Conservation (phyloP, 2,329 filamentous ascomycete genomes). For the Fusarium odoratissimum region DNA sequence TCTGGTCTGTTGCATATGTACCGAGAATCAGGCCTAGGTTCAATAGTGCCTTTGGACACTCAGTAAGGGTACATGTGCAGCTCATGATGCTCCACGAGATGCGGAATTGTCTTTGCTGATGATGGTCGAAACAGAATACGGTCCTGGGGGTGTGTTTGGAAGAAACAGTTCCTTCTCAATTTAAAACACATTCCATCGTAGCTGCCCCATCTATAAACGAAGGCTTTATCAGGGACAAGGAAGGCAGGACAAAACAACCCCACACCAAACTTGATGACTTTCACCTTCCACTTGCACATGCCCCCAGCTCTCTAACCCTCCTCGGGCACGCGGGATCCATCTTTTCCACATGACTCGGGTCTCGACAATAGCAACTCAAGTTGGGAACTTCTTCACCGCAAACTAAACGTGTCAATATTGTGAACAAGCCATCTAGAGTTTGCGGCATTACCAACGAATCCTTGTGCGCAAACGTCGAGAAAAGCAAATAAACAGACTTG, state of each 20-base stretch:
- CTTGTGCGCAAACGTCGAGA: not conserved
- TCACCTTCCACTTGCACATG: not conserved
- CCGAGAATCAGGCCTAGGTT: not conserved
- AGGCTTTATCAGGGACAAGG: not conserved
- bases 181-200: not conserved
- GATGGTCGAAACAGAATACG: not conserved
- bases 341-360: conserved; percentile 10
- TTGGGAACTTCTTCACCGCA: conserved; percentile 11
- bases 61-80: not conserved
- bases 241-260: not conserved
- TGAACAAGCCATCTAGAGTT: not conserved
- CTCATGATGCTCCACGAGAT: not conserved
- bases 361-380: not conserved
- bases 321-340: conserved; percentile 12
- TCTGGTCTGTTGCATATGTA: not conserved
- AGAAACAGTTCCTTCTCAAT: not conserved
- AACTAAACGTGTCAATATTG: conserved; percentile 3
- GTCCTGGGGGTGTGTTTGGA: not conserved
- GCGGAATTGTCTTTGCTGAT: not conserved
- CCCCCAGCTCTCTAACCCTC: conserved; percentile 12
- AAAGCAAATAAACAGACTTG: not conserved
- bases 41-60: not conserved
- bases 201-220: not conserved
- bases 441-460: not conserved
- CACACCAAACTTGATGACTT: not conserved